Conservation (phyloP, 768 basidiomycete species). For the Xerocomellus chrysenteron region DNA sequence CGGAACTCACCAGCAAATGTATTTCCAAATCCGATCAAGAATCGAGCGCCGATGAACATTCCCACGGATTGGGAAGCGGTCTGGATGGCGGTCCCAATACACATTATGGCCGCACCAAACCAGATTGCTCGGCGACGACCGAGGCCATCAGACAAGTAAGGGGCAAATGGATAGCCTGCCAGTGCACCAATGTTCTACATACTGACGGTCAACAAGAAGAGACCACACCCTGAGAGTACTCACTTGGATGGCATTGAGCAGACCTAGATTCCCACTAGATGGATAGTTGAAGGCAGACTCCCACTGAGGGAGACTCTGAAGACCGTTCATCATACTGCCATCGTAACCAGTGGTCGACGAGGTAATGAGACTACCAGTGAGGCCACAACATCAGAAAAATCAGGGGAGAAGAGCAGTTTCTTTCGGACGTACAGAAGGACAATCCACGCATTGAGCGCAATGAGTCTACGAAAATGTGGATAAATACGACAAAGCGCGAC, state of each 20-base stretch:
- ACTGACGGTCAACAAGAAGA: not conserved
- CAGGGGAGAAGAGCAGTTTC: not conserved
- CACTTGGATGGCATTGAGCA: constrained; percentile 74
- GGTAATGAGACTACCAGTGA: constrained; percentile 55
- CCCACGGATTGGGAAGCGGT: constrained; percentile 68
- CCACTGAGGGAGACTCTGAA: constrained; percentile 74
- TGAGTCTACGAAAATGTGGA: constrained; percentile 40
- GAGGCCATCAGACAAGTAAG: constrained; percentile 68
- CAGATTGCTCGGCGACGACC: constrained; percentile 67
- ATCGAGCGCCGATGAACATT: constrained; percentile 81
- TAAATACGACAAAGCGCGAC: not conserved
- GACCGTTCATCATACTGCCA: constrained; percentile 77
- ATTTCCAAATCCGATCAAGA: constrained; percentile 74
- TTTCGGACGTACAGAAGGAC: constrained; percentile 54
- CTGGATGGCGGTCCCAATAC: constrained; percentile 63
- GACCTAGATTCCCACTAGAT: constrained; percentile 54
- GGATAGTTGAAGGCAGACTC: constrained; percentile 56
- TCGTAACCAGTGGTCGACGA: constrained; percentile 77
- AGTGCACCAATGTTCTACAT: constrained; percentile 68
- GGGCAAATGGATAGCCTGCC: constrained; percentile 67
- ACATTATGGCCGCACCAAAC: constrained; percentile 69
- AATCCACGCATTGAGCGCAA: constrained; percentile 69
- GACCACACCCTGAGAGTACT: not conserved
- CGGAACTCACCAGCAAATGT: constrained; percentile 57
- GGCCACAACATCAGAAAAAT: not conserved